These are phyloP conservation scores for Rosa hybrid DNA, from an alignment of 331 rosid species.

Conservation along the genomic window DNA sequence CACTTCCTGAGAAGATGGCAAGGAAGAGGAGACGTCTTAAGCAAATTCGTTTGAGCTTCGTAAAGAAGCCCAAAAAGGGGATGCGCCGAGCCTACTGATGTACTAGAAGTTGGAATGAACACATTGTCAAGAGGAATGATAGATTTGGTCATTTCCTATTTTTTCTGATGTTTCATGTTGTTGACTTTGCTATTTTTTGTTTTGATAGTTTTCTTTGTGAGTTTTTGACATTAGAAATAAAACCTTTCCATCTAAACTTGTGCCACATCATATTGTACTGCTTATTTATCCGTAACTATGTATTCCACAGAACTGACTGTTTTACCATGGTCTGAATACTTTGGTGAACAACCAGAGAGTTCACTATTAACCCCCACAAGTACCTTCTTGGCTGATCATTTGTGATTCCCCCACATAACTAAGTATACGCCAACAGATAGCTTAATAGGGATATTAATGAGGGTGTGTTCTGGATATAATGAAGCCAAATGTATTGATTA, in stretches of 20 bases:
- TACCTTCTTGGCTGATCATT: too few species aligned
- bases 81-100: conserved; percentile 49
- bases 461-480: too few species aligned
- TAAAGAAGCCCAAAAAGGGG: conserved; percentile 61
- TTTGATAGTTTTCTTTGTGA: neutral
- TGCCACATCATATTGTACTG: neutral
- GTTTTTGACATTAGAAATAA: conserved; percentile 1
- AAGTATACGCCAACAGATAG: too few species aligned
- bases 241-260: neutral
- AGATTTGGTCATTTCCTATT: neutral
- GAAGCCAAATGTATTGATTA: too few species aligned
- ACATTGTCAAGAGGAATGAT: neutral
- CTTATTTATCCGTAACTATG: neutral
- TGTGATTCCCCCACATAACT: too few species aligned
- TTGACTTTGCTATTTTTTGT: conserved; percentile 2
- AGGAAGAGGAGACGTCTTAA: conserved; percentile 85
- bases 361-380: too few species aligned
- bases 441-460: too few species aligned
- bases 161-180: neutral
- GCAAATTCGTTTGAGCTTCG: conserved; percentile 83
- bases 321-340: too few species aligned
- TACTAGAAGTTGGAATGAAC: neutral
- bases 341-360: too few species aligned
- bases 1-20: conserved; percentile 94
- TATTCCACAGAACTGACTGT: neutral